Conservation (phyloP, 495 filamentous ascomycete genomes). For the Penicillium maclennaniae region DNA sequence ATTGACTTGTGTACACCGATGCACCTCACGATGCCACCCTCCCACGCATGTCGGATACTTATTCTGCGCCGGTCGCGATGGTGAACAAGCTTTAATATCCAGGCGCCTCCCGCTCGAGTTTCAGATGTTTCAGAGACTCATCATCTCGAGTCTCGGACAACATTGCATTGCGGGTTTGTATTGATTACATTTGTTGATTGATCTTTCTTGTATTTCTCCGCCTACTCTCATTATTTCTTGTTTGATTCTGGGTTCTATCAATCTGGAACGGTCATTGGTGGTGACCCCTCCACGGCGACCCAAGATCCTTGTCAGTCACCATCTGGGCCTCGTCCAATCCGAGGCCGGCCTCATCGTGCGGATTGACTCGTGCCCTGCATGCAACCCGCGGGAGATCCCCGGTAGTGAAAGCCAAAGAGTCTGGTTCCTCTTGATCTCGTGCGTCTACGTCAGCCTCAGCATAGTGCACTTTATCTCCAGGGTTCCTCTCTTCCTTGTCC, state of each 20-base stretch:
- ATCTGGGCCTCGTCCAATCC: constrained; percentile 16
- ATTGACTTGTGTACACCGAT: constrained; percentile 15
- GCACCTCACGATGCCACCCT: constrained; percentile 7
- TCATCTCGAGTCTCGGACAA: background rate
- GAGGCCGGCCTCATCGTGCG: constrained; percentile 1
- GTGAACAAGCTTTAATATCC: constrained; percentile 27
- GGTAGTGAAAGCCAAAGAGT: constrained; percentile 3
- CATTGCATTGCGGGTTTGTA: constrained; percentile 3
- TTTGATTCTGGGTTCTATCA: background rate
- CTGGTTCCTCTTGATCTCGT: background rate
- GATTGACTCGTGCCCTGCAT: constrained; percentile 9
- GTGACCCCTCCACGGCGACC: constrained; percentile 5
- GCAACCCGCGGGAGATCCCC: constrained; percentile 4
- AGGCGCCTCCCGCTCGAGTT: constrained; percentile 18
- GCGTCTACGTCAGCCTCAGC: background rate
- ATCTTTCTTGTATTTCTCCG: background rate
- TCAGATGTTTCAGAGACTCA: background rate
- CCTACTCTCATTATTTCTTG: constrained; percentile 2
- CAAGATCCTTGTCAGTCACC: constrained; percentile 15
- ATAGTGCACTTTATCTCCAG: background rate
- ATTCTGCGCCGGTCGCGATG: background rate
- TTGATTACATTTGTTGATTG: constrained; percentile 1
- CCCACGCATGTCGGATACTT: constrained; percentile 8
- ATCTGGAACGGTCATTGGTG: constrained; percentile 8
- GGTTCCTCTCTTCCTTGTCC: background rate